Conservation (phyloP, 176 grass and related monocot species). For the Ensete ventricosum region DNA sequence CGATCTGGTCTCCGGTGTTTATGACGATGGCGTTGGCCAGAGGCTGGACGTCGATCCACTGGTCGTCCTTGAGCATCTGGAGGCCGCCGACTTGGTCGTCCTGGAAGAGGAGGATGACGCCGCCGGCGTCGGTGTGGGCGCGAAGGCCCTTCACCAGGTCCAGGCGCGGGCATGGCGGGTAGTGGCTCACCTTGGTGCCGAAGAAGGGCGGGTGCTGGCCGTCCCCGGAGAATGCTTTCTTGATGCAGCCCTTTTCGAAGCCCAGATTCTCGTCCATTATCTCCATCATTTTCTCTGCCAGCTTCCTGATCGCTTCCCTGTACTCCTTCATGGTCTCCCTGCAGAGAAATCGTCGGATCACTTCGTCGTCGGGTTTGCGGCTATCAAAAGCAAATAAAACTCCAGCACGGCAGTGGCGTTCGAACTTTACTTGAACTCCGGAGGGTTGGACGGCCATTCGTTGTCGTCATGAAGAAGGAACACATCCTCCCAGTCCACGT, state of each 20-base stretch:
- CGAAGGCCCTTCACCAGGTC: slow-evolving; percentile 64
- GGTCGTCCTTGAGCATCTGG: slow-evolving; percentile 53
- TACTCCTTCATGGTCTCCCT: slow-evolving; percentile 91
- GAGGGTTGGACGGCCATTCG: slow-evolving; percentile 68
- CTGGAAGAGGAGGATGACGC: slow-evolving; percentile 84
- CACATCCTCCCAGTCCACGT: slow-evolving; percentile 76
- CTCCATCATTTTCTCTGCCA: slow-evolving; percentile 49
- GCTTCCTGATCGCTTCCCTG: slow-evolving; percentile 51
- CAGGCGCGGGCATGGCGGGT: slow-evolving; percentile 45
- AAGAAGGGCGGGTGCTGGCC: slow-evolving; percentile 46
- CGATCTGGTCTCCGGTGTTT: slow-evolving; percentile 97
- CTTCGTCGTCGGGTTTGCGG: too few species aligned
- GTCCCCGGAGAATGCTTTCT: slow-evolving; percentile 36
- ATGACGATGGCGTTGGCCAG: slow-evolving; percentile 73
- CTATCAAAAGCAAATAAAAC: not conserved
- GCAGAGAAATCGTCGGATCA: not conserved
- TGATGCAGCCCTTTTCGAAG: slow-evolving; percentile 44
- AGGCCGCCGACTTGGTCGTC: slow-evolving; percentile 69
- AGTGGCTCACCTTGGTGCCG: slow-evolving; percentile 52
- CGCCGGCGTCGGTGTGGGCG: slow-evolving; percentile 86
- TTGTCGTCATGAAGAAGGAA: slow-evolving; percentile 63
- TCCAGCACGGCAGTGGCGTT: not conserved
- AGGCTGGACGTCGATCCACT: slow-evolving; percentile 78
- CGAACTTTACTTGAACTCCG: slow-evolving; percentile 49
- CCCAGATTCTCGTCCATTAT: slow-evolving; percentile 78